phyloP scores from a whole-genome alignment of 1,284 basidiomycete genomes.

The Cutaneotrichosporon dermatis region DNA sequence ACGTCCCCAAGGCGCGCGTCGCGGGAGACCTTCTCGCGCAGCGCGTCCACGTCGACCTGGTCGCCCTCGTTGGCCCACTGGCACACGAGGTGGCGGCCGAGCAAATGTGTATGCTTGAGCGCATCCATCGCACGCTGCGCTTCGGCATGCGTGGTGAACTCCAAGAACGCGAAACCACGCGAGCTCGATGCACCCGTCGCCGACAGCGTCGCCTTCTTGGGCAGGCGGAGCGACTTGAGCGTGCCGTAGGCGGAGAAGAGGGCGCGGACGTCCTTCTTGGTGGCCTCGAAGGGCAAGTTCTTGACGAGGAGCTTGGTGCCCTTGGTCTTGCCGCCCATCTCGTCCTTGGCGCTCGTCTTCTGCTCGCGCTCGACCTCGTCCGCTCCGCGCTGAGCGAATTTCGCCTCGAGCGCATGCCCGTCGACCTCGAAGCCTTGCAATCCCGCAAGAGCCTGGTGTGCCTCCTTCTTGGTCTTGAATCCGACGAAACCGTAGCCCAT shows the following conservation, averaged over 20 bases:
- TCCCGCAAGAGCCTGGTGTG: conserved; percentile 69
- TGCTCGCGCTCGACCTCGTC: conserved; percentile 58
- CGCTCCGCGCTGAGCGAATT: conserved; percentile 78
- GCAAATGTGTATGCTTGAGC: conserved; percentile 87
- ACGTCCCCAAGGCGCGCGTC: conserved; percentile 32
- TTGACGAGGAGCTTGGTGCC: conserved; percentile 92
- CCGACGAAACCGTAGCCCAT: conserved; percentile 98
- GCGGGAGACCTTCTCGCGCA: conserved; percentile 65
- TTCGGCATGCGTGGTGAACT: conserved; percentile 80
- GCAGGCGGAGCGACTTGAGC: conserved; percentile 83
- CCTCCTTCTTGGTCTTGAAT: conserved; percentile 70
- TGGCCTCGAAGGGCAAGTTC: conserved; percentile 95
- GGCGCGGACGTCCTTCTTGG: conserved; percentile 84
- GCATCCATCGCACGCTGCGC: conserved; percentile 79
- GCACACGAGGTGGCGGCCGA: conserved; percentile 88
- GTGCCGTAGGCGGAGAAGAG: conserved; percentile 85
- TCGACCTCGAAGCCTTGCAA: conserved; percentile 81
- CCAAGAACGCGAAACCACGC: conserved; percentile 93
- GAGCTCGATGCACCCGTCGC: conserved; percentile 50
- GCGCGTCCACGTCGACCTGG: conserved; percentile 60
- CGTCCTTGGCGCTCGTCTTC: conserved; percentile 27
- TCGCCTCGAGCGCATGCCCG: conserved; percentile 77
- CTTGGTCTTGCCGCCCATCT: conserved; percentile 49
- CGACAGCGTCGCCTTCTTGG: conserved; percentile 77
- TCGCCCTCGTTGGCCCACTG: conserved; percentile 79